Conservation (phyloP, 257 asterid genomes). For the Coffea eugenioides region DNA sequence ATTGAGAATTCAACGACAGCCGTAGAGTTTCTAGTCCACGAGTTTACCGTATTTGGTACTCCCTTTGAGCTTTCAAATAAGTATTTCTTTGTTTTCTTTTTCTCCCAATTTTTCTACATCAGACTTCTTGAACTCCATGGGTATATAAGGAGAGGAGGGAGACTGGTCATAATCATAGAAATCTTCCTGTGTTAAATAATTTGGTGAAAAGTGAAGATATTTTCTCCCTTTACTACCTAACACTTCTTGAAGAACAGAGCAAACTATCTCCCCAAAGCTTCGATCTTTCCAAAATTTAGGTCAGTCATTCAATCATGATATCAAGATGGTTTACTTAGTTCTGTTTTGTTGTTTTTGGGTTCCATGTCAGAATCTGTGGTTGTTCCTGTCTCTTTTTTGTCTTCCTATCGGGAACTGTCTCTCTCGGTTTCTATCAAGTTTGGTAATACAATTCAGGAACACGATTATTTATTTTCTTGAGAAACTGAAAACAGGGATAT, state of each 20-base stretch:
- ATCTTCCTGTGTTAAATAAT: not conserved
- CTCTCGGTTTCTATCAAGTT: not conserved
- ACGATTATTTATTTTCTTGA: no score
- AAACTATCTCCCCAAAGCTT: constrained; percentile 2
- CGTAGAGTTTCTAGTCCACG: constrained; percentile 26
- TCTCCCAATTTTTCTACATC: not conserved
- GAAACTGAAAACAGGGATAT: not conserved
- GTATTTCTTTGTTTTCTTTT: not conserved
- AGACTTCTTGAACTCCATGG: not conserved
- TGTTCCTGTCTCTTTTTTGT: not conserved
- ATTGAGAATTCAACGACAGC: constrained; percentile 31
- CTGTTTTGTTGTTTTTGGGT: not conserved
- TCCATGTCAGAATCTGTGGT: not conserved
- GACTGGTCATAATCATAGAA: constrained; percentile 18
- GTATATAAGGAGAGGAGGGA: constrained; percentile 25
- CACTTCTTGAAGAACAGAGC: not conserved
- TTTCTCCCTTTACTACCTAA: not conserved
- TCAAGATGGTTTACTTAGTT: not conserved
- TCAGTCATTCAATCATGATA: constrained; percentile 29
- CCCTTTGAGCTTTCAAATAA: not conserved
- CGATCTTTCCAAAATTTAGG: constrained; percentile 34
- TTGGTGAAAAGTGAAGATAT: not conserved
- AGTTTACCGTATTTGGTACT: constrained; percentile 37
- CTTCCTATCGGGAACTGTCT: not conserved
- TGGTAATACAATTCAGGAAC: not conserved